Base-by-base conservation (phyloP, 2,329 filamentous ascomycete genomes). In the Pezicula carpinea region DNA sequence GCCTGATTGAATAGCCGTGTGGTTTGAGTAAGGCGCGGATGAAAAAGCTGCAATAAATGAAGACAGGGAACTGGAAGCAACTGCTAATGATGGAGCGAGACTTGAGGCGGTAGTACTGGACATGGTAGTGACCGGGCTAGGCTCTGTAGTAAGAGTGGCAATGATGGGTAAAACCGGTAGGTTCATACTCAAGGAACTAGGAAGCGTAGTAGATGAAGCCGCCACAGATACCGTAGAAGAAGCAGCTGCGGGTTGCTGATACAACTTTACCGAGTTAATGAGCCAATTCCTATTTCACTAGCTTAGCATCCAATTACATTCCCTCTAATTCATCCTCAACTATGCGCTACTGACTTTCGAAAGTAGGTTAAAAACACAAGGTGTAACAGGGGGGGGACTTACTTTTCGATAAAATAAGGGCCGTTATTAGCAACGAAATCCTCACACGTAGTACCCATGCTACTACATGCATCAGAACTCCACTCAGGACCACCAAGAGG, bases 401-500 rank as follows among this genome's bases (percentile, higher is more conserved):
- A 40, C 21, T 15, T 13, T 13, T 3, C n/a, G 3, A 13, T 26
- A 23, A 23, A 40, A 6, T 6, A 19, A 4, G 4, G 5, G 2
- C 14, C 17, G 6, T 13, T 21, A 13, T 5, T 10, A 18, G 22
- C 22, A 5, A 40, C 38, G 14, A 22, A 46, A 10, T 19, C 43
- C 10, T 38, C 19, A 33, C 43, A 44, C 6, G 32, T 39, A 11
- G 7, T 23, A 4, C 32, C 43, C 85, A 10, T 66, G 60, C 0
- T 88, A 85, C 64, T 89, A 85, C 57, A 77, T 70, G 48, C 38
- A 23, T 19, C 38, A 89, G 62, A 79, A 93, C 19, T 60, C 83
- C 85, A 95, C 34, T 82, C 79, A 42, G 69, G 64, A 29, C 87
- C 87, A 8, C 89, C 89, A 89, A 89, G 95, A 61, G 85, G 80